A percentile compares a stretch with the other conserved stretches of the same genome.
These are phyloP conservation scores for Mallotus nudiflorus DNA, from an alignment of 345 rosid species.

Conservation along the genomic window DNA sequence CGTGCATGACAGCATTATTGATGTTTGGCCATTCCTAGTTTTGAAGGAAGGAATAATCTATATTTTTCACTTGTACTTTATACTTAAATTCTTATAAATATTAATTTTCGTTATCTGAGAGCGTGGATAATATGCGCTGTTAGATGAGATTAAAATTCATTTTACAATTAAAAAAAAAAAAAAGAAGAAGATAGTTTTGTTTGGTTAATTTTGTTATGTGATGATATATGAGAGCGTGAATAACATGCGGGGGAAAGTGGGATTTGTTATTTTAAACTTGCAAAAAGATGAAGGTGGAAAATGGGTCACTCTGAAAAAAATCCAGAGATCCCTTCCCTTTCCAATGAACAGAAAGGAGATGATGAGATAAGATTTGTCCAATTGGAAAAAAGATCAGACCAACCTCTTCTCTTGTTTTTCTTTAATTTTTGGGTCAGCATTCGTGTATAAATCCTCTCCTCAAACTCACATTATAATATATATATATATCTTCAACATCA, in stretches of 20 bases:
- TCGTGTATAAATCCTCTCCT: slow-evolving; percentile 50
- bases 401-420: not conserved
- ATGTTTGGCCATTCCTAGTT: slow-evolving; percentile 44
- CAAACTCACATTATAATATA: slow-evolving; percentile 10
- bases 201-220: too few relatives aligned
- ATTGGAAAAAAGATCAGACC: not conserved
- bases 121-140: too few relatives aligned
- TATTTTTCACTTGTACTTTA: too few relatives aligned
- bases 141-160: too few relatives aligned
- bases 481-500: too few relatives aligned
- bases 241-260: not conserved
- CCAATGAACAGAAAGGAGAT: slow-evolving; percentile 23
- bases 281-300: too few relatives aligned
- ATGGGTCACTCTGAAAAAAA: too few relatives aligned
- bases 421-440: not conserved
- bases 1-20: slow-evolving; percentile 52
- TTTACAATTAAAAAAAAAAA: too few relatives aligned
- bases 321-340: slow-evolving; percentile 27
- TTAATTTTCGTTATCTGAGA: too few relatives aligned
- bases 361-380: slow-evolving; percentile 40
- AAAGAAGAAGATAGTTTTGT: not conserved
- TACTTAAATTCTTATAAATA: too few relatives aligned
- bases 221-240: too few relatives aligned
- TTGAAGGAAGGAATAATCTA: slow-evolving; percentile 2
- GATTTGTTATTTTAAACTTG: too few relatives aligned